These are phyloP conservation scores for Malbranchea zuffiana DNA, from an alignment of 2,329 filamentous ascomycete species.

Conservation along the genomic window DNA sequence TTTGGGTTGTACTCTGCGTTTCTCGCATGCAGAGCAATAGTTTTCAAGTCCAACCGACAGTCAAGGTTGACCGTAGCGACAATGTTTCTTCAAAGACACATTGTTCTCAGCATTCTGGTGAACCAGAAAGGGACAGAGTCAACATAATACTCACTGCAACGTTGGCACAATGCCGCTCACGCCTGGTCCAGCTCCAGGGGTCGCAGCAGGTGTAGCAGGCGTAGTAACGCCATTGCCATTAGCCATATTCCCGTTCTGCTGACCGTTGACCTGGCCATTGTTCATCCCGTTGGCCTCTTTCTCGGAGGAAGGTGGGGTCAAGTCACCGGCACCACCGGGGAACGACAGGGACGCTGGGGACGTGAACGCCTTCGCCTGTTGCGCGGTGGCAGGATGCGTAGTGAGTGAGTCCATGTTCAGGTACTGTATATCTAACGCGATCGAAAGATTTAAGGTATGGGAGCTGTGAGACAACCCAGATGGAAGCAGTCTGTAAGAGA, in stretches of 20 bases:
- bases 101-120: slow-evolving; percentile 40
- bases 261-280: slow-evolving; percentile 34
- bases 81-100: slow-evolving; percentile 66
- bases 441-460: slow-evolving; percentile 17
- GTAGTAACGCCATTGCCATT: slow-evolving; percentile 65
- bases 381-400: slow-evolving; percentile 81
- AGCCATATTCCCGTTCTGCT: slow-evolving; percentile 48
- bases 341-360: slow-evolving; percentile 87
- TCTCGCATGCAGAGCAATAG: slow-evolving; percentile 92
- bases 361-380: slow-evolving; percentile 92
- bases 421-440: slow-evolving; percentile 21
- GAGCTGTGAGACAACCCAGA: slow-evolving; percentile 6
- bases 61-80: slow-evolving; percentile 97
- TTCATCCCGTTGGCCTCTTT: slow-evolving; percentile 45
- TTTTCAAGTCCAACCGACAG: slow-evolving; percentile 96
- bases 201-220: slow-evolving; percentile 83
- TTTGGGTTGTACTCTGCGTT: slow-evolving; percentile 99
- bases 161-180: slow-evolving; percentile 86
- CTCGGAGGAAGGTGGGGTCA: slow-evolving; percentile 68
- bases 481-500: slow-evolving; percentile 20
- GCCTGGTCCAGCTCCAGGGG: slow-evolving; percentile 69
- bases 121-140: slow-evolving; percentile 30
- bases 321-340: slow-evolving; percentile 68
- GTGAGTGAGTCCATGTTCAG: slow-evolving; percentile 70
- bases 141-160: slow-evolving; percentile 78